Conservation (phyloP, 2,329 filamentous ascomycete species). For the Cladophialophora yegresii region DNA sequence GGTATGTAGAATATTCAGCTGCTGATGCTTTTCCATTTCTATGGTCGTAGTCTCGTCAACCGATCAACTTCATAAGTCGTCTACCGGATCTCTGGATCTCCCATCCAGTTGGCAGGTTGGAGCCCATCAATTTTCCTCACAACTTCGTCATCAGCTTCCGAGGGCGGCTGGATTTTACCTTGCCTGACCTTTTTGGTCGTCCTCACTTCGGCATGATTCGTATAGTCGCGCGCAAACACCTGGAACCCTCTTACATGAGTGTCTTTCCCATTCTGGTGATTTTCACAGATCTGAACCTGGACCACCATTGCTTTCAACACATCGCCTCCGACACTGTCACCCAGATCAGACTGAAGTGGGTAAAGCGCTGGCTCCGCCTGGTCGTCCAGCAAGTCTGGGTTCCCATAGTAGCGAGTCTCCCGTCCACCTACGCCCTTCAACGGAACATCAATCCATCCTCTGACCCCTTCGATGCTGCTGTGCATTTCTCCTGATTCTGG, state of each 20-base stretch:
- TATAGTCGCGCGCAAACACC: conserved; percentile 64
- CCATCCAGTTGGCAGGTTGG: conserved; percentile 54
- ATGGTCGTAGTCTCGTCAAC: background rate
- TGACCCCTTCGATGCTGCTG: conserved; percentile 40
- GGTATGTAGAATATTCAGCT: background rate
- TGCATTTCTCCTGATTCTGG: conserved; percentile 35
- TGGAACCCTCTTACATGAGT: conserved; percentile 95
- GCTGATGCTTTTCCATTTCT: background rate
- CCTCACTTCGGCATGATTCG: conserved; percentile 29
- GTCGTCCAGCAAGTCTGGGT: conserved; percentile 21
- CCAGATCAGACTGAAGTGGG: conserved; percentile 17
- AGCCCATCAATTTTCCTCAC: conserved; percentile 39
- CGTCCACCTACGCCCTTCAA: conserved; percentile 62
- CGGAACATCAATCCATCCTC: conserved; percentile 88
- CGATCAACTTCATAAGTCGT: conserved; percentile 14
- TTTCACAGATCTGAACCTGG: conserved; percentile 88
- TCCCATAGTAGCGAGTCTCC: conserved; percentile 37
- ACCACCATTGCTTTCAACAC: conserved; percentile 85
- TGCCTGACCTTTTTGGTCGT: conserved; percentile 29
- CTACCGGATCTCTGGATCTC: conserved; percentile 51
- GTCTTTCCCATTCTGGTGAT: conserved; percentile 98
- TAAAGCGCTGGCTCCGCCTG: conserved; percentile 26
- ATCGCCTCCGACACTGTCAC: conserved; percentile 56
- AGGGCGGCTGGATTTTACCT: conserved; percentile 1
- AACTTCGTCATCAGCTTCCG: conserved; percentile 38